Base-by-base conservation (phyloP, 495 filamentous ascomycete species). In the Viridothelium virens region DNA sequence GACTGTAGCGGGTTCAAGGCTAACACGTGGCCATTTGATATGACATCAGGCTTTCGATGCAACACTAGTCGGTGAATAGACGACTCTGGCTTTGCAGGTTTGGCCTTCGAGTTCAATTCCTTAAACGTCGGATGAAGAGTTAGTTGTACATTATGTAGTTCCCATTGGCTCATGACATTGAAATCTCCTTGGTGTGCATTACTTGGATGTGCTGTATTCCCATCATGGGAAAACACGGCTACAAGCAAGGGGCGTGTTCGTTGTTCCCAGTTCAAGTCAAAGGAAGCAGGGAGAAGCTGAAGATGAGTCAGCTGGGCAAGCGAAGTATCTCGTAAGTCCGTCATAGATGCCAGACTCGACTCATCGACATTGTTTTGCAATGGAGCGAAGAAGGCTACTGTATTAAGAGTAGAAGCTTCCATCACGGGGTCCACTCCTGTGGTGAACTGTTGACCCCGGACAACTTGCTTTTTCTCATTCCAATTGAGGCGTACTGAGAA, bases 91-190 rank as follows among this genome's bases (percentile, higher is more conserved):
- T 41, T 39, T 11, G 74, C 74, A 70, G 80, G 82, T 72, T 82
- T 84, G 72, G 84, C 87, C 63, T 85, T 89, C 31, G 82, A 80
- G 3, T 84, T 80, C 44, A 92, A 78, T 70, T 92, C 88, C 64
- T 88, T 86, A 70, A 95, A 92, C 62, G 86, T 87, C 1, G 86
- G 74, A 71, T 92, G 89, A 11, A 93, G 79, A 6, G 76, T 77
- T 34, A 83, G 80, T 39, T 84, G 79, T 18, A 85, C 80, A 46
- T 74, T 77, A 9, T 86, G 77, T n/a, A 94, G 73, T 68, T 92
- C 87, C 91, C 90, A 96, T 65, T 87, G 83, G 38, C 87, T 86
- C 64, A 95, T 83, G 38, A 90, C 81, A 69, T 85, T 91, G 66
- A 84, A 81, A 2, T 82, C 77, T 18, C 85, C 85, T 69, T 86